Evolutionary conservation across 2,329 filamentous ascomycete species (phyloP), one percentile per base, ranked within the genome.

Genomic region (Albophoma yamanashiensis): DNA sequence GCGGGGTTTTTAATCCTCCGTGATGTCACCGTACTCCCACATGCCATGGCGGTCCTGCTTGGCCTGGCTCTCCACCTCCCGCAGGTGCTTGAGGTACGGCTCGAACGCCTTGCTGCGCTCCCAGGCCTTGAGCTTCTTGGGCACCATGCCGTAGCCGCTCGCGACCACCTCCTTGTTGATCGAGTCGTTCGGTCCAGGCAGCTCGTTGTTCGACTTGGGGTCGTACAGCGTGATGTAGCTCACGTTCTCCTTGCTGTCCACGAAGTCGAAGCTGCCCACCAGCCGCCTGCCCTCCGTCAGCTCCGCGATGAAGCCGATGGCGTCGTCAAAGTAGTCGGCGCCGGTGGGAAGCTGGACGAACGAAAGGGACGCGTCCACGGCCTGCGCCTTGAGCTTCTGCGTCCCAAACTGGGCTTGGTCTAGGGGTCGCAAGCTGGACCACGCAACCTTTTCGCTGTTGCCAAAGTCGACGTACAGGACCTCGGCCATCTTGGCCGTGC

Each of bases 11-110:
- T 85, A 92, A 70, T 96, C 91, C 78, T 96, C 92, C 17, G 91
- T 96, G 70, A 96, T 82, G 73, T 97, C 94, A 67, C 94, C 94
- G 75, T 97, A 99, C 82, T 99, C 94, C 92, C 93, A 99, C 83
- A 96, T 94, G 52, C 94, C 94, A 65, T 86, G 80, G 63, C 92
- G 85, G 60, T 87, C 86, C 59, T 83, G 79, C 83, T 95, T 96
- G 5, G 93, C 93, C 73, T 88, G 81, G 42, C 82, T 80, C 79
- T 96, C 88, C 58, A 88, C 83, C 73, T 88, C 82, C 69, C 84
- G 87, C 63, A 97, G 77, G 67, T 84, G 83, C 73, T 85, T 83
- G 63, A 96, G 76, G 52, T 92, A 85, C 40, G 89, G 82, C 60
- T 82, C 82, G 55, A 90, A 89, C 11, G 85, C 86, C 61, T 75